A percentile compares a stretch with the other conserved stretches of the same genome.
phyloP scores from a whole-genome alignment of 495 filamentous ascomycete genomes.

The Penicillium argentinense region DNA sequence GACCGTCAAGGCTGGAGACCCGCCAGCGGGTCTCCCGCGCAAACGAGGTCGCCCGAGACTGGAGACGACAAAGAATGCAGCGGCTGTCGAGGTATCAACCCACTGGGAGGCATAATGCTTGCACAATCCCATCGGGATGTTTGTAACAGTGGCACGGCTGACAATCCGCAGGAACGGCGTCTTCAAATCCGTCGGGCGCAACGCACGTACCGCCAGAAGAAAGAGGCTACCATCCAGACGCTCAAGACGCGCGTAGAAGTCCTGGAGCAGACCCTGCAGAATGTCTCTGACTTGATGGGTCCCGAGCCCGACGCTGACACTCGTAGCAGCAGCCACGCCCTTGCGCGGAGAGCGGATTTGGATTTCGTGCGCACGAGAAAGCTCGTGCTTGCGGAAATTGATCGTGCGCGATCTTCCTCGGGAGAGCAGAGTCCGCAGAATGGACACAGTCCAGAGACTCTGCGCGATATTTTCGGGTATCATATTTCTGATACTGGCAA shows the following conservation, averaged over 20 bases:
- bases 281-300: conserved; percentile 67
- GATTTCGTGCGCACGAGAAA: conserved; percentile 15
- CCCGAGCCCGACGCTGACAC: conserved; percentile 1
- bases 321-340: not conserved
- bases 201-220: conserved; percentile 79
- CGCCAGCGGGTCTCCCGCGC: conserved; percentile 10
- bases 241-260: conserved; percentile 67
- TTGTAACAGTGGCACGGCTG: no score
- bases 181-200: conserved; percentile 87
- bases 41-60: conserved; percentile 30
- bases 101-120: no score
- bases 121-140: no score
- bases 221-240: conserved; percentile 75
- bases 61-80: conserved; percentile 22
- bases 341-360: not conserved
- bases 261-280: conserved; percentile 64
- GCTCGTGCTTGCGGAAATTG: conserved; percentile 20
- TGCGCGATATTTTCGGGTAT: conserved; percentile 19
- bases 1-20: no score
- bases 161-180: conserved; percentile 56
- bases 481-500: conserved; percentile 8
- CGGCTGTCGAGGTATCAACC: conserved; percentile 24
- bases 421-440: no score
- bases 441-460: not conserved
- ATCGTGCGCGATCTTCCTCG: not conserved